Conservation (phyloP, 148 eudicot genomes). For the Chenopodium berlandieri region DNA sequence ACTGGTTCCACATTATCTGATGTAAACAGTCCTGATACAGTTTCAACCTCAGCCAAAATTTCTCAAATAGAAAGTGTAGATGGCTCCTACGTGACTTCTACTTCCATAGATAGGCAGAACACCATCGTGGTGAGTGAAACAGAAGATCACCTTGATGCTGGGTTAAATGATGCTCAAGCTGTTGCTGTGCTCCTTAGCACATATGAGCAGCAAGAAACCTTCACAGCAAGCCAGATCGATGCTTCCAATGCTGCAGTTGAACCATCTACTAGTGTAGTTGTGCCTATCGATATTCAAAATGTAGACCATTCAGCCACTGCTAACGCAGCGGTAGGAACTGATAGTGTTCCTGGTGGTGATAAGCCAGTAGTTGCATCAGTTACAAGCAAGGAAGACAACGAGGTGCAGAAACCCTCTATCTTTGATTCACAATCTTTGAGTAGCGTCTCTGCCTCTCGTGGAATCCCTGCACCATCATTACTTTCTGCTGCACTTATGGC, state of each 20-base stretch:
- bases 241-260: not conserved
- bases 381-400: conserved; percentile 37
- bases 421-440: conserved; percentile 38
- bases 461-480: conserved; percentile 87
- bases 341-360: conserved; percentile 23
- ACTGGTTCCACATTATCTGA: conserved; percentile 34
- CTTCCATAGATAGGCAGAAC: conserved; percentile 28
- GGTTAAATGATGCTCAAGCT: conserved; percentile 24
- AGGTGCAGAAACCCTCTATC: conserved; percentile 25
- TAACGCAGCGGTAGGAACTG: conserved; percentile 34
- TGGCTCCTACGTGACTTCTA: conserved; percentile 32
- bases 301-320: conserved; percentile 28
- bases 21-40: conserved; percentile 33
- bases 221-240: conserved; percentile 3
- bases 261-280: conserved; percentile 19
- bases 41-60: conserved; percentile 25
- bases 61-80: conserved; percentile 36
- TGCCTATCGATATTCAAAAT: conserved; percentile 26
- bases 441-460: conserved; percentile 49
- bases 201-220: conserved; percentile 11
- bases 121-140: conserved; percentile 33
- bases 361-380: conserved; percentile 18
- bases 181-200: conserved; percentile 22
- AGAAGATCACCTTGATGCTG: conserved; percentile 33
- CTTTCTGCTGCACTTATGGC: conserved; percentile 74